These are phyloP conservation scores for Xylaria sp. DNA, from an alignment of 495 filamentous ascomycete genomes.

Conservation along the genomic window DNA sequence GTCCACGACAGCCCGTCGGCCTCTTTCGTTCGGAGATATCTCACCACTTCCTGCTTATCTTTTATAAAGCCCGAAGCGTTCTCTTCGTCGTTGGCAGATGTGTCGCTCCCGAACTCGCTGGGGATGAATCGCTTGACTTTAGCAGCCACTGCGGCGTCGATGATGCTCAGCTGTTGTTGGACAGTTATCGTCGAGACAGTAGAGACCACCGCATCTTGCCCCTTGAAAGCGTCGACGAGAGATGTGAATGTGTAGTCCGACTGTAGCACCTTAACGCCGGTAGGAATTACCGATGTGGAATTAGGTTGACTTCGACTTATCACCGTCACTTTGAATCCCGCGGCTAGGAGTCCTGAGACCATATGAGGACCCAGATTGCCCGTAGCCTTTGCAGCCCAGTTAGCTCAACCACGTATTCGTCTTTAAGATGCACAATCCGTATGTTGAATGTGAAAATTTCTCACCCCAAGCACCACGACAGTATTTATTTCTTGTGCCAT, in stretches of 20 bases:
- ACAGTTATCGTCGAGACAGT: neutral
- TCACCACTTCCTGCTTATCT: neutral
- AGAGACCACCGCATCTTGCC: neutral
- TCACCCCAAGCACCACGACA: neutral
- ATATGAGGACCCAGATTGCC: neutral
- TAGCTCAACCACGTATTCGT: neutral
- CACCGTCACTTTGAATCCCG: neutral
- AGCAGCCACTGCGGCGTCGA: neutral
- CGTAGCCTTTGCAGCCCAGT: neutral
- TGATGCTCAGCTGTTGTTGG: neutral
- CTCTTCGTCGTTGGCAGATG: neutral
- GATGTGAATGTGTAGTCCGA: neutral
- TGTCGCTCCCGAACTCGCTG: neutral
- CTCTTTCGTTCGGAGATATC: neutral
- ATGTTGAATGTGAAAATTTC: neutral
- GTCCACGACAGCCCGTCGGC: conserved; percentile 1
- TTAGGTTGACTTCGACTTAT: neutral
- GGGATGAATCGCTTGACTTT: conserved; percentile 4
- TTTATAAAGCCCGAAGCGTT: neutral
- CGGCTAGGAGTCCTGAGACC: neutral
- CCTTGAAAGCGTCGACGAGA: neutral
- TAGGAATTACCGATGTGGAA: neutral
- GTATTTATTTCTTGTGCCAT: neutral
- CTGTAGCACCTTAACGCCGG: neutral
- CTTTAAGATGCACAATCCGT: neutral